phyloP scores from a whole-genome alignment of 495 filamentous ascomycete species.

The Daldinia caldariorum region DNA sequence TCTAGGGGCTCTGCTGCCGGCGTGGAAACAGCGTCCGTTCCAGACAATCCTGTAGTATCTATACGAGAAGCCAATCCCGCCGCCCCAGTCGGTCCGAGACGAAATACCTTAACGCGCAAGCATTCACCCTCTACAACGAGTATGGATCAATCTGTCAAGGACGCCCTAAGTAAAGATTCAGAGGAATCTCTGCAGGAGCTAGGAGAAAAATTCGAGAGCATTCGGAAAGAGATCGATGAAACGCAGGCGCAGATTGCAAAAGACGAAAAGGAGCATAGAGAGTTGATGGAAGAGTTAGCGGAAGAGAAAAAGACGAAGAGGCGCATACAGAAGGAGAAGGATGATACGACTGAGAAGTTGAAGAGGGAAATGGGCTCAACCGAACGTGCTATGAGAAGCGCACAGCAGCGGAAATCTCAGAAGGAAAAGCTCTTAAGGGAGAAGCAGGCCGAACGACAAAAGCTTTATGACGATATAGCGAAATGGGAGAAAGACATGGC shows the following conservation, averaged over 20 bases:
- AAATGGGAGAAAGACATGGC: slow-evolving; percentile 66
- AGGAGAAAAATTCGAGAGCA: slow-evolving; percentile 74
- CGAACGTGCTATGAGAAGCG: slow-evolving; percentile 83
- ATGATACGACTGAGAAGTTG: slow-evolving; percentile 82
- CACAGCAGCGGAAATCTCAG: slow-evolving; percentile 79
- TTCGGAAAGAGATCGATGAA: slow-evolving; percentile 76
- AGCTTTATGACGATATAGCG: slow-evolving; percentile 63
- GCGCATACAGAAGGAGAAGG: slow-evolving; percentile 81
- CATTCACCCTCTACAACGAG: slow-evolving; percentile 76
- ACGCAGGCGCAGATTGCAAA: slow-evolving; percentile 62
- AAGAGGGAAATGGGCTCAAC: slow-evolving; percentile 81
- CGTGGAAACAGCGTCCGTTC: slow-evolving; percentile 65
- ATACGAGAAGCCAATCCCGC: slow-evolving; percentile 68
- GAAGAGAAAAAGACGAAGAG: slow-evolving; percentile 74
- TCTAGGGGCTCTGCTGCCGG: slow-evolving; percentile 55
- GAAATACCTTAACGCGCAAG: slow-evolving; percentile 75
- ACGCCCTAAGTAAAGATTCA: slow-evolving; percentile 55
- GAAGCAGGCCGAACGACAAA: slow-evolving; percentile 71
- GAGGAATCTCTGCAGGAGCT: slow-evolving; percentile 63
- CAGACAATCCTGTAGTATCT: slow-evolving; percentile 62
- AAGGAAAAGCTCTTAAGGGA: slow-evolving; percentile 83
- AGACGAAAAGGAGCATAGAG: slow-evolving; percentile 73
- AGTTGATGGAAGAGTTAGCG: slow-evolving; percentile 79
- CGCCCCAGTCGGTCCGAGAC: slow-evolving; percentile 65
- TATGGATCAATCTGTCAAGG: slow-evolving; percentile 62